A percentile compares a stretch with the other conserved stretches of the same genome.
Evolutionary conservation across 2,329 filamentous ascomycete species (phyloP).

Genomic region (Dissoconium aciculare): DNA sequence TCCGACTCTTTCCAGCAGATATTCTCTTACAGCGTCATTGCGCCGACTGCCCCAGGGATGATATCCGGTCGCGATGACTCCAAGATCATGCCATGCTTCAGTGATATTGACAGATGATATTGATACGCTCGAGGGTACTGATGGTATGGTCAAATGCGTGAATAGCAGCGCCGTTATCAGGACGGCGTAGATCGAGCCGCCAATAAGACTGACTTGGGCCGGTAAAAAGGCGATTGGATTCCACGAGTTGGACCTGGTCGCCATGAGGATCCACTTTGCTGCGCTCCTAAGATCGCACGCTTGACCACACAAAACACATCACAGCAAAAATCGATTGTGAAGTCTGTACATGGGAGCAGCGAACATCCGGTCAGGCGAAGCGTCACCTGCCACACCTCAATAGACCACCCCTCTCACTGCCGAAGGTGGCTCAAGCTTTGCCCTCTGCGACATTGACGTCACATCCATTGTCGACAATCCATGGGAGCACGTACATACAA

Average conservation of each 20-base stretch:
- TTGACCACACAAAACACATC: no score
- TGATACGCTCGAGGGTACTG: slow-evolving; percentile 45
- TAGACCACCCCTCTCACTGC: no score
- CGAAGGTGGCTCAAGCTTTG: no score
- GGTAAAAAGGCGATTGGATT: slow-evolving; percentile 59
- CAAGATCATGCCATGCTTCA: slow-evolving; percentile 75
- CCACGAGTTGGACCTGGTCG: slow-evolving; percentile 12
- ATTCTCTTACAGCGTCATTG: slow-evolving; percentile 68
- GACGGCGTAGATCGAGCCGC: slow-evolving; percentile 59
- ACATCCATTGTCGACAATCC: no score
- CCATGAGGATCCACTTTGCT: slow-evolving; percentile 9
- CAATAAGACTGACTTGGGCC: slow-evolving; percentile 67
- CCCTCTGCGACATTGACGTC: no score
- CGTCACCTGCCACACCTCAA: no score
- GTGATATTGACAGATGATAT: slow-evolving; percentile 59
- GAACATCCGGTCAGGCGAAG: no score
- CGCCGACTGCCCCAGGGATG: slow-evolving; percentile 52
- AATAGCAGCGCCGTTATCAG: slow-evolving; percentile 45
- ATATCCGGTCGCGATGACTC: slow-evolving; percentile 55
- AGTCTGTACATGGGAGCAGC: no score
- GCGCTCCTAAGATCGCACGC: no score
- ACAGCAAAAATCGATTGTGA: no score
- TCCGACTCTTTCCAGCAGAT: slow-evolving; percentile 56
- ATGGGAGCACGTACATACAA: no score
- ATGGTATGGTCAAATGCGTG: slow-evolving; percentile 56